These are phyloP conservation scores for Phycomyces blakesleeanus DNA, from an alignment of 192 early-diverging fungal genomes.

Conservation along the genomic window DNA sequence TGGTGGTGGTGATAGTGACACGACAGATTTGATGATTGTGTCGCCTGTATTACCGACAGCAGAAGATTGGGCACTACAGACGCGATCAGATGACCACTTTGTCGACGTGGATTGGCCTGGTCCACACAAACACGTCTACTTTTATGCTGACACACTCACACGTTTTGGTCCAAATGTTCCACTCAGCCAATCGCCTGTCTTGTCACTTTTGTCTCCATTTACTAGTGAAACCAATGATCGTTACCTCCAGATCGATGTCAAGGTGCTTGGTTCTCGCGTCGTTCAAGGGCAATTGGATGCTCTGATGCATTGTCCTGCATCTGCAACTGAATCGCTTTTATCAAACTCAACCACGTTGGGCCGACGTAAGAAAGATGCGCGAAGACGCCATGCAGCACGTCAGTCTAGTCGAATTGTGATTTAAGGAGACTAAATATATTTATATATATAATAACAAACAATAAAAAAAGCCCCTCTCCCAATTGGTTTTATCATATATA, in stretches of 20 bases:
- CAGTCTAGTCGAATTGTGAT: no score
- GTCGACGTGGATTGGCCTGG: slow-evolving; percentile 17
- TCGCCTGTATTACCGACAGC: slow-evolving; percentile 31
- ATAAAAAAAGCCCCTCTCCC: no score
- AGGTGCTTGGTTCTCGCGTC: slow-evolving; percentile 60
- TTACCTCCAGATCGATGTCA: slow-evolving; percentile 69
- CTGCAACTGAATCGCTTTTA: background rate
- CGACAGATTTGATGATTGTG: slow-evolving; percentile 27
- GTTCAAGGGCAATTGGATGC: slow-evolving; percentile 33
- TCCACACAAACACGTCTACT: slow-evolving; percentile 31
- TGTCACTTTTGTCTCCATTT: slow-evolving; percentile 36
- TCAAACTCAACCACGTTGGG: background rate
- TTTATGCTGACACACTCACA: slow-evolving; percentile 29
- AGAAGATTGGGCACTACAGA: slow-evolving; percentile 20
- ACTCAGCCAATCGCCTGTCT: slow-evolving; percentile 18
- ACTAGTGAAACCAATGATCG: slow-evolving; percentile 34
- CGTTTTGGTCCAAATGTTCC: slow-evolving; percentile 15
- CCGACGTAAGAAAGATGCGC: background rate
- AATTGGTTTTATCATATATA: background rate
- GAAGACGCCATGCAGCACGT: background rate
- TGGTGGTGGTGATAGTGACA: no score
- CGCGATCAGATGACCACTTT: slow-evolving; percentile 10
- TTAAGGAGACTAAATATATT: background rate
- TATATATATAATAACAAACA: background rate
- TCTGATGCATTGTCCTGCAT: background rate